A percentile compares a stretch with the other conserved stretches of the same genome.
These are phyloP conservation scores for Umbilicus rupestris DNA, from an alignment of 164 flowering plant genomes.

Conservation along the genomic window DNA sequence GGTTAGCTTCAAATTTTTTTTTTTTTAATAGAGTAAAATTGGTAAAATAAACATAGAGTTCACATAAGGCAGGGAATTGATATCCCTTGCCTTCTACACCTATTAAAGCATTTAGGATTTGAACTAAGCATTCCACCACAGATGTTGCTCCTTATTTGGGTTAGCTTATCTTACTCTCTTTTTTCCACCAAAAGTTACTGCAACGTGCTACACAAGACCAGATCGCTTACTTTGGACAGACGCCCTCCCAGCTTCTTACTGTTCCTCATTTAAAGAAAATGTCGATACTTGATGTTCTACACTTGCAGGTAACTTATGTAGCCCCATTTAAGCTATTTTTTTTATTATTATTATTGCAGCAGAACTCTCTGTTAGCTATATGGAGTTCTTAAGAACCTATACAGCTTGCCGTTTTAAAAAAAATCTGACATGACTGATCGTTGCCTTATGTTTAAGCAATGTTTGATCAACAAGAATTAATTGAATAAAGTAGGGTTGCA, in stretches of 20 bases:
- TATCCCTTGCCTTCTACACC: no score
- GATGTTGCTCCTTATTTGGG: background rate
- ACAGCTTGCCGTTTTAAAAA: background rate
- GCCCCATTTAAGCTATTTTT: background rate
- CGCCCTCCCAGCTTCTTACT: constrained; percentile 91
- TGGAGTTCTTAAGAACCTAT: background rate
- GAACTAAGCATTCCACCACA: no score
- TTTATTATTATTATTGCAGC: background rate
- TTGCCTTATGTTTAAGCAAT: background rate
- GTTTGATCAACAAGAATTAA: background rate
- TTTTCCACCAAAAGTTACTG: constrained; percentile 43
- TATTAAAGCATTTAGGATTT: no score
- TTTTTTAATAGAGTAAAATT: no score
- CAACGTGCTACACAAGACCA: constrained; percentile 95
- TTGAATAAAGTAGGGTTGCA: background rate
- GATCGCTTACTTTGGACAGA: constrained; percentile 97
- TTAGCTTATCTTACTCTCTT: constrained; percentile 10
- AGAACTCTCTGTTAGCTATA: background rate
- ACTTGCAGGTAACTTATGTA: constrained; percentile 57
- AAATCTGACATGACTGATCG: background rate
- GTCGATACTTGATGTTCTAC: constrained; percentile 78
- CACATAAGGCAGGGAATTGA: no score
- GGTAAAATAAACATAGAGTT: no score
- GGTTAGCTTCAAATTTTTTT: background rate
- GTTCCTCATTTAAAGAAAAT: constrained; percentile 75